Base-by-base conservation (phyloP, 192 early-diverging fungal genomes). In the Radiomyces spectabilis region DNA sequence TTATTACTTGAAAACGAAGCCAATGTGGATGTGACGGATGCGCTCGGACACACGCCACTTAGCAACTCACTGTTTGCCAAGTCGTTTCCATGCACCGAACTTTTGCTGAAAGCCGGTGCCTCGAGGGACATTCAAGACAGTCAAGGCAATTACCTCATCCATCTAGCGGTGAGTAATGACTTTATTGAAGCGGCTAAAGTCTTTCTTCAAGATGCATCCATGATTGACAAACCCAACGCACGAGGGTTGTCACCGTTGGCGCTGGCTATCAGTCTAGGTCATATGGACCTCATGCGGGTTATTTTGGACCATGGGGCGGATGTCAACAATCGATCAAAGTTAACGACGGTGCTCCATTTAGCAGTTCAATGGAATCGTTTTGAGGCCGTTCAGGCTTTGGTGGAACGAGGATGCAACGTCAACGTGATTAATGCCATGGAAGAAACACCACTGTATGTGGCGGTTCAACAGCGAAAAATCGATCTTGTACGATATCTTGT, bases 391-490 rank as follows among this genome's bases (percentile, higher is more conserved):
- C 34, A 52, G 15, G 39, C 46, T 0, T 31, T 70, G 22, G 53
- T 70, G 2, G 55, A 57, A 27, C n/a, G 32, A 26, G 49, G 45
- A 10, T 57, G 56, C 19, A 25, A 48, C 19, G n/a, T 64, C 18
- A 64, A 70, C 47, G 57, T 61, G 0, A 37, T 51, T 1, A 68
- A 68, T 45, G 35, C 32, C n/a, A 37, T 61, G 24, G 68, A 70
- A 33, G 68, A 70, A 29, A 64, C 68, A 5, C 61, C 68, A 2
- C 42, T 70, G 2, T 51, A 55, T 5, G 29, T 65, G 3, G 68
- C 68, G 5, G 68, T 70, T 0, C 68, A 70, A n/a, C 68, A 70
- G 21, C 27, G 62, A 16, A 70, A 70, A 31, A 64, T 64, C 6
- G 68, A 70, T 41, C 35, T 70, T 15, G 68, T 70, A 15, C 34